Base-by-base conservation (phyloP, 352 stramenopile species). In the Halophytophthora batemanensis region DNA sequence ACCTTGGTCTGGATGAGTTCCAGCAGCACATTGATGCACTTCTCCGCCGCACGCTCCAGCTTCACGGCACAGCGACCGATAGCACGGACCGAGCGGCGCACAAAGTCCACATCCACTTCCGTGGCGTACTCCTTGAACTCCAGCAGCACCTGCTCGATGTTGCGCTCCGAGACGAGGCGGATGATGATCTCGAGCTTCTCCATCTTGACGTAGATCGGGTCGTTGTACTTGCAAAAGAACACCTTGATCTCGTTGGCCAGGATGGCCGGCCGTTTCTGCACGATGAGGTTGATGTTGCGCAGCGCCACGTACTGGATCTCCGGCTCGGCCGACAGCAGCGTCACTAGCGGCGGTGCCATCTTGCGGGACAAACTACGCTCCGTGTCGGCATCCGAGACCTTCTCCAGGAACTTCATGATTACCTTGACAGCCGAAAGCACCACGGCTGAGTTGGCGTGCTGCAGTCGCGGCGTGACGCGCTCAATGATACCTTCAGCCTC, bases 101-200 rank as follows among this genome's bases (percentile, higher is more conserved):
- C 96, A 82, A 99, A 99, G 64, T 99, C 97, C 13, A 99, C 96
- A 66, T 99, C 97, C 6, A 99, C 97, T 56, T 99, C 97, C 2
- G 93, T 98, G 8, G 97, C 93, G 75, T 99, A 99, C 72, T 99
- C 96, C 78, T 99, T 99, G 43, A 99, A 90, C 73, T 99, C 97
- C 2, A 99, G 77, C 41, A 99, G 75, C 60, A 93, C 91, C 76
- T 99, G 96, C 62, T 99, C 97, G 64, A 99, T 97, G 74, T 99
- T 99, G 46, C 92, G 86, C 67, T 99, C 96, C 13, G 83, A 97
- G 2, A 98, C 96, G 2, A 99, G 69, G 21, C 97, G 97, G 50
- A 99, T 99, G 53, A 99, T 99, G 59, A 99, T 99, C 70, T 99
- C 96, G 12, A 99, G 81, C 70, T 99, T 99, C 69, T 99, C 96